Evolutionary conservation across 2,329 filamentous ascomycete species (phyloP).

Genomic region (Neofusicoccum cordaticola): DNA sequence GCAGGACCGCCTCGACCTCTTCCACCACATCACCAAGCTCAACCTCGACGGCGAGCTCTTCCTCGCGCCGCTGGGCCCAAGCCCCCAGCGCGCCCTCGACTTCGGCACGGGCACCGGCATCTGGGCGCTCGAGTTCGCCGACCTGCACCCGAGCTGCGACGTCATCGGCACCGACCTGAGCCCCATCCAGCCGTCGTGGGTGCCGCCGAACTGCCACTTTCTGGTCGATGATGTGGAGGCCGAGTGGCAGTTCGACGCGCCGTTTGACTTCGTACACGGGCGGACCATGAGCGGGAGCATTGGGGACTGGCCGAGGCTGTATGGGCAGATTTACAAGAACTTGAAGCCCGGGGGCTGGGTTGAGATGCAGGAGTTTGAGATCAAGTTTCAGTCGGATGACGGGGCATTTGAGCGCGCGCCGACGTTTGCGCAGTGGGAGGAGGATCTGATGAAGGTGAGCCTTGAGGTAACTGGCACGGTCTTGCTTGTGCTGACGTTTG

Average conservation of each 20-base stretch:
- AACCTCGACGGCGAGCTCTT: constrained; percentile 28
- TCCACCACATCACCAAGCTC: constrained; percentile 38
- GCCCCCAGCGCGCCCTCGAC: constrained; percentile 28
- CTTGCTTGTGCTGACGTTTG: neutral
- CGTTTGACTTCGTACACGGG: constrained; percentile 58
- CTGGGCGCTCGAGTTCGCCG: constrained; percentile 20
- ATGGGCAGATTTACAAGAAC: constrained; percentile 40
- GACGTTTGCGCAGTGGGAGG: too few relatives aligned
- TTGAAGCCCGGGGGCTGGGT: constrained; percentile 50
- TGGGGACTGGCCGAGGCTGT: constrained; percentile 51
- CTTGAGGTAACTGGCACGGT: neutral
- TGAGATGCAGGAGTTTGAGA: constrained; percentile 38
- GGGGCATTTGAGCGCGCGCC: too few relatives aligned
- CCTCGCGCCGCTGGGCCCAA: neutral
- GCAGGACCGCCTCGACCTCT: constrained; percentile 36
- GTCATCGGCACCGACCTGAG: constrained; percentile 43
- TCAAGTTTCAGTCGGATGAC: neutral
- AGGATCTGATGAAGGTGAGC: too few relatives aligned
- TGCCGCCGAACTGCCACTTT: constrained; percentile 38
- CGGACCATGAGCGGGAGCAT: constrained; percentile 53
- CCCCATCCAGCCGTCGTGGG: constrained; percentile 34
- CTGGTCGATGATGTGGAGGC: constrained; percentile 37
- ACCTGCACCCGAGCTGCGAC: constrained; percentile 7
- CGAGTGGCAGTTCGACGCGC: constrained; percentile 25
- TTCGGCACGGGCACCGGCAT: constrained; percentile 33